Conservation (phyloP, 2,329 filamentous ascomycete species). For the Dryadomyces quercus-mongolicae region DNA sequence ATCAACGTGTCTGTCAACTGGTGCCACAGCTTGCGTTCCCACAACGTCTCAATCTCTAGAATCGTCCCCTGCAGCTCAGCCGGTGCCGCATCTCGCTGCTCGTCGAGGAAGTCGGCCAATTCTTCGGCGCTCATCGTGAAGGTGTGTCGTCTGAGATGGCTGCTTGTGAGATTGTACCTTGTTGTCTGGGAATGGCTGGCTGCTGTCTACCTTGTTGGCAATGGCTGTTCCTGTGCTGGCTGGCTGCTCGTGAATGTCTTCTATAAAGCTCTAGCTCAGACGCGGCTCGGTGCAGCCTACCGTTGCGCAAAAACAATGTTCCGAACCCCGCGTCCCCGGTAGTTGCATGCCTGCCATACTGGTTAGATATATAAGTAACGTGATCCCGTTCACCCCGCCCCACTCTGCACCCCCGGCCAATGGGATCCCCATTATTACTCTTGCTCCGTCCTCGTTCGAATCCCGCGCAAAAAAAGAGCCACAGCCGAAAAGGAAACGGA, state of each 20-base stretch:
- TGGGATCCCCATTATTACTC: conserved; percentile 12
- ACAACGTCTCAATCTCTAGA: conserved; percentile 87
- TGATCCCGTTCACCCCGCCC: too few species aligned
- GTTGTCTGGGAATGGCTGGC: not conserved
- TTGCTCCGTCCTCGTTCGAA: conserved; percentile 2
- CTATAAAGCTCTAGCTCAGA: conserved; percentile 10
- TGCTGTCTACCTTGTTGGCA: too few species aligned
- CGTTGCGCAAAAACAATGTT: conserved; percentile 9
- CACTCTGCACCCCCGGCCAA: too few species aligned
- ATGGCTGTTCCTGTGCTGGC: too few species aligned
- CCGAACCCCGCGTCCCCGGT: not conserved
- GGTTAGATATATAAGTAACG: too few species aligned
- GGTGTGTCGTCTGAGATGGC: not conserved
- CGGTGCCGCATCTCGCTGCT: conserved; percentile 78
- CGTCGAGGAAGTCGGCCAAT: conserved; percentile 82
- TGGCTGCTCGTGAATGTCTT: not conserved
- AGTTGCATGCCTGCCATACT: too few species aligned
- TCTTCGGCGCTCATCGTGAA: conserved; percentile 66
- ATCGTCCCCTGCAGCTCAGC: conserved; percentile 81
- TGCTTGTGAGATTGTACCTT: not conserved
- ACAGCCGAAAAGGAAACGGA: conserved; percentile 9
- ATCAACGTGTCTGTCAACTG: conserved; percentile 86
- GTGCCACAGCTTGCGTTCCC: conserved; percentile 99
- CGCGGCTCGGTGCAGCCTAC: conserved; percentile 32
- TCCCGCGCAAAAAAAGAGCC: conserved; percentile 11